Evolutionary conservation across 2,329 filamentous ascomycete genomes (phyloP).

Genomic region (Aspergillus versicolor): DNA sequence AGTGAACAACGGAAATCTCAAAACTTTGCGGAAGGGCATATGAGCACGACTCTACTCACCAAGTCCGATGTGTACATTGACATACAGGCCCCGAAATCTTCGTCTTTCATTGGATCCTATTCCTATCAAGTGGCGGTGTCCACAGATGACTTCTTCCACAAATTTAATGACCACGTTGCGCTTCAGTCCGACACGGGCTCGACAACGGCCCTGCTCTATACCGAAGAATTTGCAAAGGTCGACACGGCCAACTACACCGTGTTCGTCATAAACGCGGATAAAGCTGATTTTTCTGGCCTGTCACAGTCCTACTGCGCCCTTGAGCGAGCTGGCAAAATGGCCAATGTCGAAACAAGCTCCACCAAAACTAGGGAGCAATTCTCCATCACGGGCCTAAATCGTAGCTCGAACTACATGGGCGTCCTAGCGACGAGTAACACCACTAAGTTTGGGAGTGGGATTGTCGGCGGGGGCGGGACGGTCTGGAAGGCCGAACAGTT

Average conservation of each 20-base stretch:
- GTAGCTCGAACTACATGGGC: constrained; percentile 68
- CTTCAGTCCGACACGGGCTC: constrained; percentile 80
- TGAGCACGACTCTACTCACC: constrained; percentile 61
- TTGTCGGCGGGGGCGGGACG: constrained; percentile 69
- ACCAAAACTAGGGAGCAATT: constrained; percentile 82
- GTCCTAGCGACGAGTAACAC: constrained; percentile 67
- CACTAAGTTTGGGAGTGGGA: constrained; percentile 54
- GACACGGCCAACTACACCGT: constrained; percentile 70
- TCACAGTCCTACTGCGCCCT: constrained; percentile 82
- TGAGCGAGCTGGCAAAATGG: constrained; percentile 62
- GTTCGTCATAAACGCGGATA: constrained; percentile 67
- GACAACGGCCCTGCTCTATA: constrained; percentile 72
- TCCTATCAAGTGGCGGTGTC: constrained; percentile 81
- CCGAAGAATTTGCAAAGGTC: constrained; percentile 58
- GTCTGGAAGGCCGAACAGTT: constrained; percentile 74
- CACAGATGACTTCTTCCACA: constrained; percentile 74
- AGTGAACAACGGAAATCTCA: constrained; percentile 41
- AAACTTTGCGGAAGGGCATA: constrained; percentile 67
- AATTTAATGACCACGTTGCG: constrained; percentile 49
- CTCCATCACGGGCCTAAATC: constrained; percentile 72
- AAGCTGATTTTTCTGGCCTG: constrained; percentile 65
- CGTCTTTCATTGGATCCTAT: constrained; percentile 66
- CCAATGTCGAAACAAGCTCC: constrained; percentile 59
- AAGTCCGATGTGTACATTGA: constrained; percentile 72
- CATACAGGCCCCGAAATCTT: constrained; percentile 67